A percentile compares a stretch with the other conserved stretches of the same genome.
Evolutionary conservation across 202 grass and related monocot species (phyloP).

Genomic region (Setaria italica): DNA sequence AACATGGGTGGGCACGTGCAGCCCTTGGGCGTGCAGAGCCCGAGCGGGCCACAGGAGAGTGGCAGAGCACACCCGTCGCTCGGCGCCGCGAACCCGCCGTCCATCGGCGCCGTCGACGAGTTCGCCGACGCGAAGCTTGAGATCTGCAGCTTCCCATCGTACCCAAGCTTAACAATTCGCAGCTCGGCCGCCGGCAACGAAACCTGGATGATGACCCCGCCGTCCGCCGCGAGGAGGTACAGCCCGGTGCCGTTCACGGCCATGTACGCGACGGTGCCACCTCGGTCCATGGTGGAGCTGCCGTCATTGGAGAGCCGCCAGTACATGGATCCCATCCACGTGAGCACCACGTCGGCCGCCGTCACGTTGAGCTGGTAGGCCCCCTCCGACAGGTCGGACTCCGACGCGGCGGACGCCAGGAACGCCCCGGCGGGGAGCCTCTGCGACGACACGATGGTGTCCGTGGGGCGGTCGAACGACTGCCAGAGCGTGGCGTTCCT

Average conservation of each 20-base stretch:
- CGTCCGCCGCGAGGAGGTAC: constrained; percentile 56
- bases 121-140: constrained; percentile 62
- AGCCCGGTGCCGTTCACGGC: constrained; percentile 62
- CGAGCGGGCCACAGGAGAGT: constrained; percentile 60
- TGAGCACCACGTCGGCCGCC: constrained; percentile 49
- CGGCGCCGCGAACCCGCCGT: constrained; percentile 55
- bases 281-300: constrained; percentile 55
- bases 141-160: constrained; percentile 58
- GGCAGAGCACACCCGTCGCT: constrained; percentile 64
- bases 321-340: constrained; percentile 69
- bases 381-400: constrained; percentile 43
- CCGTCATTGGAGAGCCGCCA: constrained; percentile 69
- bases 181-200: constrained; percentile 50
- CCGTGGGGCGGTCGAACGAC: constrained; percentile 75
- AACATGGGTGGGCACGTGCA: constrained; percentile 69
- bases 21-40: constrained; percentile 58
- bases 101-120: constrained; percentile 51
- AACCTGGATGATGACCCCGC: constrained; percentile 47
- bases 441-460: constrained; percentile 76
- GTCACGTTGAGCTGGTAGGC: constrained; percentile 65
- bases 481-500: constrained; percentile 81
- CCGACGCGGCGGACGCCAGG: constrained; percentile 50
- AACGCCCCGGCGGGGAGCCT: constrained; percentile 44
- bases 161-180: constrained; percentile 59
- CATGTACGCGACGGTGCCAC: constrained; percentile 56